Percentiles rank a stretch among this genome's conserved stretches.
phyloP scores from a whole-genome alignment of 2,329 filamentous ascomycete species.

The Nigrospora sphaerica region DNA sequence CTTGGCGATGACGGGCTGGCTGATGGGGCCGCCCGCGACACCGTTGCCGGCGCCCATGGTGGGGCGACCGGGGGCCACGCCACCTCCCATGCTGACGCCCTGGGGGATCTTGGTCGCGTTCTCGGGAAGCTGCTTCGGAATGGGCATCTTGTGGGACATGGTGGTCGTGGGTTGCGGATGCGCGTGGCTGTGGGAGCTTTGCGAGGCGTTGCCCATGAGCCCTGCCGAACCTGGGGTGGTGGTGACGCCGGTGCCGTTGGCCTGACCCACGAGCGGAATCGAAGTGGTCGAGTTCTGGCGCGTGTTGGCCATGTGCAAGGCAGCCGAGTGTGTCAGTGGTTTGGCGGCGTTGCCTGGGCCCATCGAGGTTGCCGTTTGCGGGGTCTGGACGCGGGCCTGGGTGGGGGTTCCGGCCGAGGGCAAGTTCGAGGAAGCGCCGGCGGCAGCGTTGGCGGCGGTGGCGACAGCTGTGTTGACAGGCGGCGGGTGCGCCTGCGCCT shows the following conservation, averaged over 20 bases:
- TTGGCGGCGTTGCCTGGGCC: constrained; percentile 7
- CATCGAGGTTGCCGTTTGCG: constrained; percentile 26
- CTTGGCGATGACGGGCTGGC: constrained; percentile 77
- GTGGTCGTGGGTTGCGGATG: constrained; percentile 36
- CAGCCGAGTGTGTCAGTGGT: constrained; percentile 18
- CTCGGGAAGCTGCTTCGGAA: constrained; percentile 69
- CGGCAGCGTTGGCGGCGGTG: constrained; percentile 19
- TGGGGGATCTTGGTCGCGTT: constrained; percentile 62
- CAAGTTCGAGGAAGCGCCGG: constrained; percentile 21
- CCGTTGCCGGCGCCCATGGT: constrained; percentile 75
- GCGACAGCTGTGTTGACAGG: constrained; percentile 43
- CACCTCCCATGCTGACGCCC: constrained; percentile 64
- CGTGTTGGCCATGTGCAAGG: constrained; percentile 20
- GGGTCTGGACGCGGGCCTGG: constrained; percentile 42
- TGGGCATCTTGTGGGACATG: constrained; percentile 63
- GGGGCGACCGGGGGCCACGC: constrained; percentile 61
- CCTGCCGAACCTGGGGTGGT: constrained; percentile 16
- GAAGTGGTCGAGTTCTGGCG: constrained; percentile 3
- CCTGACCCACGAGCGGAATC: constrained; percentile 9
- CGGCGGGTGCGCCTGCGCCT: constrained; percentile 25
- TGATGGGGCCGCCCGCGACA: constrained; percentile 73
- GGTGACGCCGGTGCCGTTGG: constrained; percentile 17
- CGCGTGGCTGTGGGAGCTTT: constrained; percentile 37
- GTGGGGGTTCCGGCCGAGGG: constrained; percentile 39
- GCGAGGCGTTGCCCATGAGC: constrained; percentile 15